A percentile compares a stretch with the other conserved stretches of the same genome.
Conservation (phyloP, 2,329 filamentous ascomycete species). For the Diplodia scrobiculata region DNA sequence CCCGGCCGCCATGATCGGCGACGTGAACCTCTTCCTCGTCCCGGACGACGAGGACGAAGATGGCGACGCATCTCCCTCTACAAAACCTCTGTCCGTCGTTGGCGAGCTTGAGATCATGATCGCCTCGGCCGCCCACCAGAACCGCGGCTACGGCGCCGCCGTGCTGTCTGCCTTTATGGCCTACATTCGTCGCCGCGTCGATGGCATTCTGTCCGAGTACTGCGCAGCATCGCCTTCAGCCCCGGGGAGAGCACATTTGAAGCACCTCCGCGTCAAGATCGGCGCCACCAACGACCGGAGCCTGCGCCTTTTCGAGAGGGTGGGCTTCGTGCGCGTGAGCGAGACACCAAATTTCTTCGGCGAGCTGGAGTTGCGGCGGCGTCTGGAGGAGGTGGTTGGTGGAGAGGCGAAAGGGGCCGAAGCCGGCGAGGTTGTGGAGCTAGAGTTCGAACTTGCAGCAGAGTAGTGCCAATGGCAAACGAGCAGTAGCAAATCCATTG, state of each 20-base stretch:
- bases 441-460: background rate
- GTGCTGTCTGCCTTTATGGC: conserved; percentile 68
- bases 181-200: conserved; percentile 63
- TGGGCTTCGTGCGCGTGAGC: conserved; percentile 58
- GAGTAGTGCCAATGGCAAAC: background rate
- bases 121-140: conserved; percentile 60
- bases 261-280: conserved; percentile 64
- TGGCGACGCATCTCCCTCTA: conserved; percentile 31
- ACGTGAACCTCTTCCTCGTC: conserved; percentile 70
- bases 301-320: conserved; percentile 61
- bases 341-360: conserved; percentile 66
- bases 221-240: conserved; percentile 12
- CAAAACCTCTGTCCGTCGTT: conserved; percentile 42
- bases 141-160: conserved; percentile 65
- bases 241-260: conserved; percentile 35
- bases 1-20: conserved; percentile 53
- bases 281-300: conserved; percentile 59
- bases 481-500: background rate
- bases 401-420: background rate
- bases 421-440: background rate
- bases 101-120: conserved; percentile 91
- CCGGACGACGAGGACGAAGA: conserved; percentile 35
- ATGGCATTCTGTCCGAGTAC: conserved; percentile 62
- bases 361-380: conserved; percentile 61
- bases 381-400: background rate